phyloP scores from a whole-genome alignment of 1,284 basidiomycete species.

The Rhodotorula sp. region DNA sequence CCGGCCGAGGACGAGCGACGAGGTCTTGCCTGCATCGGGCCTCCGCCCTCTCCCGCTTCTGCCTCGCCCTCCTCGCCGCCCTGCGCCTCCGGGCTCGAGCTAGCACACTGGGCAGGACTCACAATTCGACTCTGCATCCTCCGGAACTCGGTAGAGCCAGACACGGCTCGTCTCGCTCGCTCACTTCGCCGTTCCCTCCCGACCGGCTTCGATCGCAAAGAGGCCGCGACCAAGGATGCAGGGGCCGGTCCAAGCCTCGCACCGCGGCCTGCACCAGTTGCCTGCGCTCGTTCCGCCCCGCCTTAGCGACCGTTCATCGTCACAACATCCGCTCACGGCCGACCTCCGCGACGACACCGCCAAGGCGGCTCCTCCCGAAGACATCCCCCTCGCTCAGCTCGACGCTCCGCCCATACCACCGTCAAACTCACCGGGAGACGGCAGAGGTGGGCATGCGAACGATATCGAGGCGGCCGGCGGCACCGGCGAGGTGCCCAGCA shows the following conservation, averaged over 20 bases:
- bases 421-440: neutral
- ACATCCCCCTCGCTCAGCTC: neutral
- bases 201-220: neutral
- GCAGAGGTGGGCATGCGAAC: neutral
- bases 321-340: neutral
- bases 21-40: neutral
- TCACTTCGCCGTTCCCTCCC: conserved; percentile 4
- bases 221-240: neutral
- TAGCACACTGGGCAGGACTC: no score
- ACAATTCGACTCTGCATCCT: no score
- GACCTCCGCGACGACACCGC: neutral
- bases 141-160: no score
- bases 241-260: neutral
- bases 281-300: neutral
- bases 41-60: no score
- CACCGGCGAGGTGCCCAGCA: neutral
- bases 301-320: neutral
- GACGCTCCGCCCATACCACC: neutral
- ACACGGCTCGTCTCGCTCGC: neutral
- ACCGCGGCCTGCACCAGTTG: neutral
- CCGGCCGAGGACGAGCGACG: neutral
- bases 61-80: no score
- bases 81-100: no score
- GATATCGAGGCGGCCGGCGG: neutral
- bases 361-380: neutral